A percentile compares a stretch with the other conserved stretches of the same genome.
phyloP scores from a whole-genome alignment of 495 filamentous ascomycete species.

The Aeminium ludgeri region DNA sequence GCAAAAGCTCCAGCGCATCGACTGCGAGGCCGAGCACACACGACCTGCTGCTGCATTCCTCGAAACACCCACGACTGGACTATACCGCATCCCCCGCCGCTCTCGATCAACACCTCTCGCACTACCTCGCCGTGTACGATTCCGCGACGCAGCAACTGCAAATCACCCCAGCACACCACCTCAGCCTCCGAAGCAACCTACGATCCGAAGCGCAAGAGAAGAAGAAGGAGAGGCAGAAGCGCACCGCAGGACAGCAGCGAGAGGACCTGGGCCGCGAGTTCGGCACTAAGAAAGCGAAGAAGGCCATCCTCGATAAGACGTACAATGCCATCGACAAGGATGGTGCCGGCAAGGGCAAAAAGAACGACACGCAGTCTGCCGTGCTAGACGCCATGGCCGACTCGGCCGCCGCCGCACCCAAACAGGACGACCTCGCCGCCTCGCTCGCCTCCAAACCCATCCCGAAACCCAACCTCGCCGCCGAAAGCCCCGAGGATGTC shows the following conservation, averaged over 20 bases:
- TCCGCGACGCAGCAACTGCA: conserved; percentile 53
- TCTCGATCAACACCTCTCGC: conserved; percentile 49
- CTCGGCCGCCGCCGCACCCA: conserved; percentile 36
- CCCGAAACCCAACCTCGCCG: conserved; percentile 56
- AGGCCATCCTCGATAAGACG: conserved; percentile 56
- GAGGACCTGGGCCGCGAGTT: conserved; percentile 72
- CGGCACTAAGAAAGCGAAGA: conserved; percentile 86
- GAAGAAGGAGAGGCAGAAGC: conserved; percentile 34
- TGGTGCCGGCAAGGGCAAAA: conserved; percentile 5
- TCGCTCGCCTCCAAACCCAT: conserved; percentile 54
- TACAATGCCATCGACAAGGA: conserved; percentile 50
- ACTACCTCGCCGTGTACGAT: conserved; percentile 80
- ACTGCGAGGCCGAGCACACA: conserved; percentile 22
- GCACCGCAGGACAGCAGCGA: conserved; percentile 23
- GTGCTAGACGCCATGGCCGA: conserved; percentile 23
- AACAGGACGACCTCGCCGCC: conserved; percentile 45
- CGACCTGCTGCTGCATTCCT: conserved; percentile 66
- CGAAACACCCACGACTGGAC: conserved; percentile 58
- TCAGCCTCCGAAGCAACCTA: conserved; percentile 38
- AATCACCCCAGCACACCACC: conserved; percentile 56
- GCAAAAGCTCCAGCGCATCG: background rate
- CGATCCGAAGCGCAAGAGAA: conserved; percentile 18
- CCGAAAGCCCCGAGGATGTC: conserved; percentile 58
- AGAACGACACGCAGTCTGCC: conserved; percentile 8
- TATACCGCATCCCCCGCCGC: conserved; percentile 34